Base-by-base conservation (phyloP, 73 alveolate genomes). In the Paramecium sexaurelia region DNA sequence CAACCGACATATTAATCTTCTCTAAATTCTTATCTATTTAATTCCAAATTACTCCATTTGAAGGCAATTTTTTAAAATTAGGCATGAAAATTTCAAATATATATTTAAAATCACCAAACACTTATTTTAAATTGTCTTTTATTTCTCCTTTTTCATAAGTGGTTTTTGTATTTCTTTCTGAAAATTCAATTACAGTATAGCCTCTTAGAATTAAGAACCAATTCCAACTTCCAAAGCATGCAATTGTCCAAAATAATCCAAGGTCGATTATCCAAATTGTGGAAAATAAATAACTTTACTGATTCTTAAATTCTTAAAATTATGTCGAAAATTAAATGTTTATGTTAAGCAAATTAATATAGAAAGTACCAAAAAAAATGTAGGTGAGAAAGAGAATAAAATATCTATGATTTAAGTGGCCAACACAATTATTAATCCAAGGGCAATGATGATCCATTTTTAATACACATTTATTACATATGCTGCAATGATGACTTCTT, bases 381-480 rank as follows among this genome's bases (percentile, higher is more conserved):
- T 95, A 96, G 3, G 94, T 47, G 51, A 96, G 84, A 92, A 96
- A 96, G 26, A 93, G 85, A 75, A 94, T 78, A 94, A 96, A 96
- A 85, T 92, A 94, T 85, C 97, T 93, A 87, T 93, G 95, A 71
- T 96, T 96, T 55, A 92, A 91, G 73, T 92, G 96, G n/a, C 99
- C 99, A 69, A 96, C 97, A 40, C 99, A 96, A 87, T 96, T 95
- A 89, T 95, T 94, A 8, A 96, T 91, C 98, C 97, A 96, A 41
- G 98, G 98, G 47, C 99, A 96, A 92, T 96, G 99, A 85, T 96
- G 99, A 84, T 96, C 99, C 99, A 96, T 96, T 75, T 96, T 95
- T 9, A 96, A 66, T 17, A 96, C 84, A 41, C 99, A 96, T 86
- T 92, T 91, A 0, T 92, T 85, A 75, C 99, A 96, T 20, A 96